A percentile compares a stretch with the other conserved stretches of the same genome.
phyloP scores from a whole-genome alignment of 2,329 filamentous ascomycete genomes.

The Lizonia empirigonia region DNA sequence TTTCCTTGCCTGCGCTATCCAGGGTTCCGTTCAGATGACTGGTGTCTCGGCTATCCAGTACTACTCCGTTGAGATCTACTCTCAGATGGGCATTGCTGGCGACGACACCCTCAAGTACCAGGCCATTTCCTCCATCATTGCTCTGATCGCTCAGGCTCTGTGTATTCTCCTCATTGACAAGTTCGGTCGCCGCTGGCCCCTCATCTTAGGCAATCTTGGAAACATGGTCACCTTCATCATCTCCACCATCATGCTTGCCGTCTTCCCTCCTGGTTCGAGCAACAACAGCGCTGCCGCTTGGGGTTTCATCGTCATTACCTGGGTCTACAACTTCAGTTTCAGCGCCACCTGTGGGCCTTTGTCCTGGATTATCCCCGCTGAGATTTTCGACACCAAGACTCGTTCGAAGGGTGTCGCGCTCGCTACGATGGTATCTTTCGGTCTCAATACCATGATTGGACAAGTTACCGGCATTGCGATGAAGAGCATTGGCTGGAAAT shows the following conservation, averaged over 20 bases:
- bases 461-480: conserved; percentile 69
- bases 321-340: conserved; percentile 82
- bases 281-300: conserved; percentile 64
- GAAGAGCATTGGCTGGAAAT: conserved; percentile 59
- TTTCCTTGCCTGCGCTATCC: conserved; percentile 70
- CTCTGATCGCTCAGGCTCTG: conserved; percentile 68
- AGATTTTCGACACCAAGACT: conserved; percentile 79
- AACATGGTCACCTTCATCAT: conserved; percentile 77
- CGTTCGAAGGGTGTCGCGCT: conserved; percentile 76
- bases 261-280: conserved; percentile 64
- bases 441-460: conserved; percentile 78
- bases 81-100: conserved; percentile 69
- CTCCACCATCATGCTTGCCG: conserved; percentile 61
- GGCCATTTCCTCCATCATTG: conserved; percentile 74
- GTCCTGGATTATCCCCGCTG: conserved; percentile 67
- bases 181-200: conserved; percentile 71
- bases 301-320: conserved; percentile 78
- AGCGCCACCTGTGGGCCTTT: conserved; percentile 72
- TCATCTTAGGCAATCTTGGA: conserved; percentile 73
- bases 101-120: conserved; percentile 74
- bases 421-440: conserved; percentile 73
- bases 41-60: conserved; percentile 71
- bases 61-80: conserved; percentile 71
- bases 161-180: conserved; percentile 73
- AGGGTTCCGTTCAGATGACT: conserved; percentile 77